These are phyloP conservation scores for Lindgomyces ingoldianus DNA, from an alignment of 495 filamentous ascomycete genomes.

Conservation along the genomic window DNA sequence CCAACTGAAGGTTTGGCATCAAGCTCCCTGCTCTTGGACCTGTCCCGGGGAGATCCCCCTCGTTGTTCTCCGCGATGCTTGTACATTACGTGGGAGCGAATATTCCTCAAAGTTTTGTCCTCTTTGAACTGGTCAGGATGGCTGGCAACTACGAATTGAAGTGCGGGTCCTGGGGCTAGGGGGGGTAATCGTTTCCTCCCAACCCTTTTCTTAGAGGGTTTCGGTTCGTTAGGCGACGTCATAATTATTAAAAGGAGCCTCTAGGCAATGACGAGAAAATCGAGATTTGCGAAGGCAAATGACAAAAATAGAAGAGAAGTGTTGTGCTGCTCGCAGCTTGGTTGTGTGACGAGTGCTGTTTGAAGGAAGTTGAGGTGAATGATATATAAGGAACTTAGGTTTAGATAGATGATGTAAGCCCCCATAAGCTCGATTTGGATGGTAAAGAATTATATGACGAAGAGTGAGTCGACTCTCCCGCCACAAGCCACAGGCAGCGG, in stretches of 20 bases:
- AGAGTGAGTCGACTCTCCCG: background rate
- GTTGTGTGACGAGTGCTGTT: background rate
- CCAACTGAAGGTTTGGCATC: background rate
- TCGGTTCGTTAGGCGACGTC: slow-evolving; percentile 22
- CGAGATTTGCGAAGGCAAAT: background rate
- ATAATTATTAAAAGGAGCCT: slow-evolving; percentile 1
- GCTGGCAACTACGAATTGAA: slow-evolving; percentile 32
- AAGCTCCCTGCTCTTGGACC: slow-evolving; percentile 13
- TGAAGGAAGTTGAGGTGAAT: background rate
- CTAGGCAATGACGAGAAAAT: background rate
- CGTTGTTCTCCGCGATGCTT: slow-evolving; percentile 33
- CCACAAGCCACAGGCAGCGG: background rate
- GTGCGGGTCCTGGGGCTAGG: slow-evolving; percentile 20
- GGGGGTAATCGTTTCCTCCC: slow-evolving; percentile 33
- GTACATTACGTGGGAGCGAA: slow-evolving; percentile 38
- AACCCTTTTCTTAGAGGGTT: slow-evolving; percentile 22
- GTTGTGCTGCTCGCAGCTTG: background rate
- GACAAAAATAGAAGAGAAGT: background rate
- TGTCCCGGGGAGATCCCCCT: slow-evolving; percentile 9
- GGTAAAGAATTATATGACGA: too few relatives aligned
- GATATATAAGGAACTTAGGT: background rate
- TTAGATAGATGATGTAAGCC: background rate
- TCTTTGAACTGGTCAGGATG: slow-evolving; percentile 35
- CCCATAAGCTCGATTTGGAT: background rate
- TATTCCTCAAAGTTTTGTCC: slow-evolving; percentile 29